These are phyloP conservation scores for Bacidia rubella DNA, from an alignment of 495 filamentous ascomycete species.

Conservation along the genomic window DNA sequence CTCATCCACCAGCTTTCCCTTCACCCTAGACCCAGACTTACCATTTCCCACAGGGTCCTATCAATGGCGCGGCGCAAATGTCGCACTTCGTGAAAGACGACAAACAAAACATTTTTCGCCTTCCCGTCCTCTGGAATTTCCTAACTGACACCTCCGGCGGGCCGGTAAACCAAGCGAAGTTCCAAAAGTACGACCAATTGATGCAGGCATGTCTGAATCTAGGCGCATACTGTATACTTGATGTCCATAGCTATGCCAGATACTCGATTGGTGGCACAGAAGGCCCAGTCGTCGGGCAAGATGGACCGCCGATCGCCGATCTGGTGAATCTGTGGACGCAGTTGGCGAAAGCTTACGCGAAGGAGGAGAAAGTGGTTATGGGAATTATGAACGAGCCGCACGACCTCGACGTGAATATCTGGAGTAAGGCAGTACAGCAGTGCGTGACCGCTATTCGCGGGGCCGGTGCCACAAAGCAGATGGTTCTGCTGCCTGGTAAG, in stretches of 20 bases:
- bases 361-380: conserved; percentile 36
- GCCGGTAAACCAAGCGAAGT: conserved; percentile 31
- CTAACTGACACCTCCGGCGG: conserved; percentile 39
- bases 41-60: too few species aligned
- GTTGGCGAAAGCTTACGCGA: conserved; percentile 40
- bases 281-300: conserved; percentile 38
- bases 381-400: conserved; percentile 54
- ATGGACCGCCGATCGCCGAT: conserved; percentile 33
- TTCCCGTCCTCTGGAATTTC: conserved; percentile 43
- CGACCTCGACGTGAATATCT: conserved; percentile 31
- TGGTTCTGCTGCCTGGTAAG: conserved; percentile 34
- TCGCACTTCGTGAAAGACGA: conserved; percentile 40
- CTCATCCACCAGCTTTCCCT: too few species aligned
- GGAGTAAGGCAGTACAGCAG: conserved; percentile 40
- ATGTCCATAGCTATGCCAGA: conserved; percentile 46
- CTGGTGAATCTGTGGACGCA: conserved; percentile 43
- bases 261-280: too few species aligned
- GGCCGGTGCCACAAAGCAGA: conserved; percentile 42
- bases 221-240: conserved; percentile 44
- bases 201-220: conserved; percentile 44
- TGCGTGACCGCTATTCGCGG: conserved; percentile 44
- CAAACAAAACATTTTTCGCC: conserved; percentile 41
- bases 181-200: conserved; percentile 40
- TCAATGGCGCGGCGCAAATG: conserved; percentile 33
- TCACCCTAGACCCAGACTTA: too few species aligned